phyloP scores from a whole-genome alignment of 345 rosid genomes.

The Moringa oleifera region DNA sequence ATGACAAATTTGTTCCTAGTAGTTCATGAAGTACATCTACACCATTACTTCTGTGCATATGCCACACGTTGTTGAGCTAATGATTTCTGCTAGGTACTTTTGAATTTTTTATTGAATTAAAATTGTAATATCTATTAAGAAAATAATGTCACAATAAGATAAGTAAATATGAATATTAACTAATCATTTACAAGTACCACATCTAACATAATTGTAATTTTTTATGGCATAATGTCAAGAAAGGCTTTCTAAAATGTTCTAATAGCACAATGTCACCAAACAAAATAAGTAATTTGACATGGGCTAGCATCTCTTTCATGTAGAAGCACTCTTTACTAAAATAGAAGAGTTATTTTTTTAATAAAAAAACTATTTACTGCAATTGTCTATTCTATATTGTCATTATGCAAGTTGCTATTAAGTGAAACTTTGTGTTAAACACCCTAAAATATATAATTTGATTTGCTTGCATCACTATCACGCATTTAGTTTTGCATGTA shows the following conservation, averaged over 20 bases:
- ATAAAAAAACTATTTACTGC: slow-evolving; percentile 58
- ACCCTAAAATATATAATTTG: slow-evolving; percentile 15
- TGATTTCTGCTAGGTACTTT: neutral
- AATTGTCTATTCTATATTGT: slow-evolving; percentile 92
- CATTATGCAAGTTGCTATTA: slow-evolving; percentile 41
- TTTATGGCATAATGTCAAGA: slow-evolving; percentile 72
- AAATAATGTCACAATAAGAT: neutral
- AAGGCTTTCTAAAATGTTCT: slow-evolving; percentile 72
- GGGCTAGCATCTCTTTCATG: slow-evolving; percentile 69
- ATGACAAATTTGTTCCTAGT: no score
- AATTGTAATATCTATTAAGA: neutral
- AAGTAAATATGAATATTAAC: neutral
- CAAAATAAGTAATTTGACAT: slow-evolving; percentile 76
- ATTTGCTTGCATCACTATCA: neutral
- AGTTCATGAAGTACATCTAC: neutral
- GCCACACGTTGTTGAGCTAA: neutral
- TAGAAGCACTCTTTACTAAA: slow-evolving; percentile 41
- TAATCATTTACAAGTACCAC: neutral
- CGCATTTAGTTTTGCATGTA: neutral
- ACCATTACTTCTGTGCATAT: neutral
- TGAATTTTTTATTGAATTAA: neutral
- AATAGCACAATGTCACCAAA: slow-evolving; percentile 52
- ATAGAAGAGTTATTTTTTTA: slow-evolving; percentile 54
- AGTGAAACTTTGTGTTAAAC: slow-evolving; percentile 21
- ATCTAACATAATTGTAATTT: slow-evolving; percentile 50